Evolutionary conservation across 139 green algal species (phyloP).

Genomic region (Micractinium conductrix): DNA sequence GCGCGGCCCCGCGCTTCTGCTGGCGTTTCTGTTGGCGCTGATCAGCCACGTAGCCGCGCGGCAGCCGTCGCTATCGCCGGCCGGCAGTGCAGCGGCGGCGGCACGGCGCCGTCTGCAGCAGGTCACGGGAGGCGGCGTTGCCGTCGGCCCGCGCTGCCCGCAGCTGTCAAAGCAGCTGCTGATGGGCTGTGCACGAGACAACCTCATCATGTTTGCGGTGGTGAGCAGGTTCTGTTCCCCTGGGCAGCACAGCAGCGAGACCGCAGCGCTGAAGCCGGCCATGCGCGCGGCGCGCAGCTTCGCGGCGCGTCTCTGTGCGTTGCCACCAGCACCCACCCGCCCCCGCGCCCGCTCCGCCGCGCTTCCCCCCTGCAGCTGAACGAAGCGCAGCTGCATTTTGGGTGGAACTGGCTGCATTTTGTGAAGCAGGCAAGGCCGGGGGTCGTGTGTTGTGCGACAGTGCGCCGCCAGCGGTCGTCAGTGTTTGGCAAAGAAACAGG

Average conservation of each 20-base stretch:
- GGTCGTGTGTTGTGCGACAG: no score
- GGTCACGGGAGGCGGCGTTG: no score
- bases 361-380: slow-evolving; percentile 4
- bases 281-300: not conserved
- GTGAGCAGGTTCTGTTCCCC: not conserved
- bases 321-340: not conserved
- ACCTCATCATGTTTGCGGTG: slow-evolving; percentile 11
- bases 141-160: not conserved
- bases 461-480: no score
- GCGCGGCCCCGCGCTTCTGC: no score
- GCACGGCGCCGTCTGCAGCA: not conserved
- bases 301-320: not conserved
- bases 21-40: no score
- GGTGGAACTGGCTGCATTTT: slow-evolving; percentile 23
- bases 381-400: slow-evolving; percentile 17
- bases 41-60: no score
- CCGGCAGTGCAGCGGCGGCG: not conserved
- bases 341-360: no score
- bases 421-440: not conserved
- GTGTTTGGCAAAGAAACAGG: no score
- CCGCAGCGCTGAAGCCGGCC: not conserved
- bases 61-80: no score
- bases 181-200: not conserved
- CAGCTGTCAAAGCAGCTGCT: not conserved
- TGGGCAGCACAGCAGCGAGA: no score